Base-by-base conservation (phyloP, 1,139 yeast species). In the Kurtzmaniella natalensis region DNA sequence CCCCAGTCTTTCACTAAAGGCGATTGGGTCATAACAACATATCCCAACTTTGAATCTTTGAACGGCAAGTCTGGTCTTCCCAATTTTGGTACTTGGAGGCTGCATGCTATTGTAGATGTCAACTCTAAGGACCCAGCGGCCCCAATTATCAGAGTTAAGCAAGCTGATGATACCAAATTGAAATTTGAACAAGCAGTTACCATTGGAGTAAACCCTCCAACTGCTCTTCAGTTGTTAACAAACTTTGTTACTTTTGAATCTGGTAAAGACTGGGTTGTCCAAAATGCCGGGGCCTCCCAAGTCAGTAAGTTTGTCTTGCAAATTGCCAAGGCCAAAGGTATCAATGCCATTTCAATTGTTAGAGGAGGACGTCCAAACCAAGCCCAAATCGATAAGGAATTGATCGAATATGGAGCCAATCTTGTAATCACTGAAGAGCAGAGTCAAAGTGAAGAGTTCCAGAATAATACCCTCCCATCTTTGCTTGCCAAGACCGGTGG, bases 391-490 rank as follows among this genome's bases (percentile, higher is more conserved):
- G 41, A 42, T 9, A 34, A 39, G 18, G 52, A 52, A 32, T 50
- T 62, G 37, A 38, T 42, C 21, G 43, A 35, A 1, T 46, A 57
- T 11, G 66, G 67, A 2, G 68, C 65, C 11, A 57, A 64, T 20
- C 46, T 52, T 34, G 62, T 62, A 11, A 44, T 62, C 18, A 42
- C 52, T 4, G 66, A 61, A 31, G 50, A 49, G 32, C 81, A 88
- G 51, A 77, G 81, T 43, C 70, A 69, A 36, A 78, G 81, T 45
- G 72, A 75, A 40, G 76, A 72, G 13, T 81, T 79, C 47, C 70
- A 78, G 41, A 73, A 81, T 51, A 67, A 72, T 33, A 31, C 46
- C 43, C 16, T 43, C 44, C 34, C 34, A 43, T 37, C 46, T 31
- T 70, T 78, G 74, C 64, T 78, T 10, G 48, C 61, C 36, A 78